Base-by-base conservation (phyloP, 129 eudicot genomes). In the Flaveria brownii region DNA sequence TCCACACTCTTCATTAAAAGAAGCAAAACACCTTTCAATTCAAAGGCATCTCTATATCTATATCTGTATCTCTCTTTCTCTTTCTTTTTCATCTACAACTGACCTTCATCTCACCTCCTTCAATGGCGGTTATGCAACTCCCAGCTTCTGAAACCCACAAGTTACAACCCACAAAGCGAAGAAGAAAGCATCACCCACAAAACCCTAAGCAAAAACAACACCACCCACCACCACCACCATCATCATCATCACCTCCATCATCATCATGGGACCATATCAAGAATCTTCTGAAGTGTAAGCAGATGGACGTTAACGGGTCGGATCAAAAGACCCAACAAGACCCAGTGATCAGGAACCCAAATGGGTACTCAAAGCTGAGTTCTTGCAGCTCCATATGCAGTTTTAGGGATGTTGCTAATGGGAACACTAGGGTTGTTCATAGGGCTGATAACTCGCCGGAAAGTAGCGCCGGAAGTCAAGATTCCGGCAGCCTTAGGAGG, bases 201-300 rank as follows among this genome's bases (percentile, higher is more conserved):
- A 75, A 78, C 80, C 80, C 70, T 49, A 82, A 80, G 65, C 72
- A 54, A 16, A 76, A 78, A 11, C 81, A 72, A 18, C 83, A 82
- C 30, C 85, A 83, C 0, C 46, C 18, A 30, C 11, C 8, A 14
- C n/a, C n/a, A 12, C 3, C n/a, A 61, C 0, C 43, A 11, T n/a
- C n/a, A 52, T 18, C 7, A 16, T 18, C 5, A 3, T 7, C 33
- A 23, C 2, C 36, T 23, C 5, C 68, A 26, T 6, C 68, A 62
- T 82, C 96, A 17, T 90, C 98, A 68, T 92, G 98, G 98, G 93
- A 89, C 71, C 94, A 90, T 76, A 69, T 92, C 86, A 92, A 92
- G 88, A 90, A 86, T 83, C 68, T 92, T 12, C 68, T 92, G 5
- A 87, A 85, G 22, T 92, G 98, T 72, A 92, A 92, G 55, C 96